Evolutionary conservation across 805 yeast genomes (phyloP), one percentile per base, ranked within the genome.

Genomic region (Pichia rugopelliculosa): DNA sequence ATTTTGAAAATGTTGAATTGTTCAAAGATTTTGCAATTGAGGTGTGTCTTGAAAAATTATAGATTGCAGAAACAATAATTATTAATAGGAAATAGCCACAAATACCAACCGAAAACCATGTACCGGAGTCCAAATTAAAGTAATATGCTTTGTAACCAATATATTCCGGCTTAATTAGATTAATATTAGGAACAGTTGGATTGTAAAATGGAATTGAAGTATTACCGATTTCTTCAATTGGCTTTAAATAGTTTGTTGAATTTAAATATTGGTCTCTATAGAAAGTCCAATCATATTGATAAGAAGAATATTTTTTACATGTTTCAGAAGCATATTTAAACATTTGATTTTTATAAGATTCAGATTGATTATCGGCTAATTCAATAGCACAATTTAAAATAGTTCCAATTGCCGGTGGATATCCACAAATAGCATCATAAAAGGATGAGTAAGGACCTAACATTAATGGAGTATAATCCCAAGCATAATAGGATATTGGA

Each of bases 11-110:
- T 21, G 23, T 25, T 3, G 51, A 44, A 11, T 39, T 41, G 20
- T 50, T 52, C 2, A 52, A 17, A 3, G 65, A 63, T 48, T 60
- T 67, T 0, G 59, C 67, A 15, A 68, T 44, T 22, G 61, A 54
- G 2, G 55, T 46, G 15, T 49, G 60, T 24, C 48, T 58, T 58
- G 56, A 69, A 55, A 39, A 68, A 46, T 70, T 69, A 55, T 52
- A 53, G 4, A 58, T n/a, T 13, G 68, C 64, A 22, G 69, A 66
- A 17, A 69, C 34, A 0, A 71, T n/a, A 53, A 74, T 57, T 0
- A 73, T 62, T 2, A 66, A 17, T n/a, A 62, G 61, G 67, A 75
- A 75, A 54, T 64, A 74, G 9, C 61, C 58, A 44, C 67, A 51
- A 27, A 73, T 54, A 5, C 63, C 65, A 41, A 61, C 66, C 5